A percentile compares a stretch with the other conserved stretches of the same genome.
These are phyloP conservation scores for Ceraceosorus guamensis DNA, from an alignment of 1,284 basidiomycete species.

Conservation along the genomic window DNA sequence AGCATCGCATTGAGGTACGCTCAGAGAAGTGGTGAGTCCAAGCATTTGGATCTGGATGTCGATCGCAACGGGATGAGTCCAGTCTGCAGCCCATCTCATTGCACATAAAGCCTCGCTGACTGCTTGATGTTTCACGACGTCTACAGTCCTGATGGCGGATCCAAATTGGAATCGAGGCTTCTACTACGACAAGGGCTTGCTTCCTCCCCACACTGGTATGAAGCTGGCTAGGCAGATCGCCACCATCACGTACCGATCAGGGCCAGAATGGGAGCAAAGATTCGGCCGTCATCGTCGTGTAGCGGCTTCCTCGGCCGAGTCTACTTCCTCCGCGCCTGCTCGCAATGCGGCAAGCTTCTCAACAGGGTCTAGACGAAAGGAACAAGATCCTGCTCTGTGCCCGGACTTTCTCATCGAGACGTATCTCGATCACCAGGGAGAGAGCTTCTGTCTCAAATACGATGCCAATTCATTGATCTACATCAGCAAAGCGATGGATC, in stretches of 20 bases:
- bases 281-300: conserved; percentile 72
- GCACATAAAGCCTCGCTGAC: neutral
- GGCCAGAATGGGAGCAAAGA: conserved; percentile 96
- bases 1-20: conserved; percentile 93
- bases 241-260: conserved; percentile 96
- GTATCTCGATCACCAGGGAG: conserved; percentile 84
- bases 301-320: neutral
- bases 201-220: conserved; percentile 95
- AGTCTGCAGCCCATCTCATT: no score
- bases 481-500: conserved; percentile 91
- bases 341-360: no score
- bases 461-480: conserved; percentile 99
- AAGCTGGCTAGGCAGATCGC: conserved; percentile 98
- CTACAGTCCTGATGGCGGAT: conserved; percentile 91
- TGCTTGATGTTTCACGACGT: neutral
- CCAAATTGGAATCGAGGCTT: conserved; percentile 99
- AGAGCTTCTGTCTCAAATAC: conserved; percentile 93
- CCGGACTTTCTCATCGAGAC: conserved; percentile 98
- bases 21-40: conserved; percentile 59
- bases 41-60: neutral
- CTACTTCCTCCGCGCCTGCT: neutral
- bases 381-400: conserved; percentile 58
- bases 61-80: no score
- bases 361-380: conserved; percentile 3
- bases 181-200: conserved; percentile 70